Conservation (phyloP, 192 early-diverging fungal species). For the Bifiguratus adelaidae region DNA sequence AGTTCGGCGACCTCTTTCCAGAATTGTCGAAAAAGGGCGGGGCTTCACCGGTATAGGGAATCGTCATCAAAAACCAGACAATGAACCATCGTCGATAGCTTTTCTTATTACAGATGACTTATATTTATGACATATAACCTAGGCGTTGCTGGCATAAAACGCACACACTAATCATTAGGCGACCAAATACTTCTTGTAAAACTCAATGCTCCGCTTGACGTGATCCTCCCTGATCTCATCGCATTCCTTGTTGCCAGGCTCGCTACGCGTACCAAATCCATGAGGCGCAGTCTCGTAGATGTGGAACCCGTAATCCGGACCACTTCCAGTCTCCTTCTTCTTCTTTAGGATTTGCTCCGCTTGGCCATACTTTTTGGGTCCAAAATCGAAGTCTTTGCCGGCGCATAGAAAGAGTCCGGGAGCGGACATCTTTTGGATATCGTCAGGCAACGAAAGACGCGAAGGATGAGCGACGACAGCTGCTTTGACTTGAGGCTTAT, state of each 20-base stretch:
- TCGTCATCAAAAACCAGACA: no score
- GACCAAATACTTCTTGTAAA: not conserved
- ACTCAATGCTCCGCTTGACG: not conserved
- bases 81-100: no score
- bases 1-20: no score
- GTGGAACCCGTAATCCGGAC: no score
- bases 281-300: not conserved
- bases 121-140: no score
- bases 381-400: not conserved
- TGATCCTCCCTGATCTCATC: not conserved
- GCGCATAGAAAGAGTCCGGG: not conserved
- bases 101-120: no score
- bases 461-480: not conserved
- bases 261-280: not conserved
- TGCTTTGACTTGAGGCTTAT: not conserved
- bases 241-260: not conserved
- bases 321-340: not conserved
- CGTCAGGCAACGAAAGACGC: not conserved
- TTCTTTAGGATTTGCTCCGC: not conserved
- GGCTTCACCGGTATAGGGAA: no score
- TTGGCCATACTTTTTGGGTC: not conserved
- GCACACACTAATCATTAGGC: no score
- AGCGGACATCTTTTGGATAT: not conserved
- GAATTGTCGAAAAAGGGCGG: no score
- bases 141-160: no score